These are phyloP conservation scores for Aspergillus persii DNA, from an alignment of 2,329 filamentous ascomycete genomes.

Conservation along the genomic window DNA sequence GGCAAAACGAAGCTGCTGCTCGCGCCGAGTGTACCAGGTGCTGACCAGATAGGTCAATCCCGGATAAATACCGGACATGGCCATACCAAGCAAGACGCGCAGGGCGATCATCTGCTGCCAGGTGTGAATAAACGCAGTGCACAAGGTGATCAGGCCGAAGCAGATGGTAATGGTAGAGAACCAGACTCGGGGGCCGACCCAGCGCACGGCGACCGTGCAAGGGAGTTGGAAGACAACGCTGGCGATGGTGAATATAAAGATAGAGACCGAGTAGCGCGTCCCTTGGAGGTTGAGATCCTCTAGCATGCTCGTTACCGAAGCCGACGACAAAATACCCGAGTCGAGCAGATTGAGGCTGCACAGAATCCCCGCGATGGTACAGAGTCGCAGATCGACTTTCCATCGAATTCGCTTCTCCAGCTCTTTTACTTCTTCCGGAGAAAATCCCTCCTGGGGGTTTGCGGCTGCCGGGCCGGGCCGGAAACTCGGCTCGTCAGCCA, in stretches of 20 bases:
- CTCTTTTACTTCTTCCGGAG: conserved; percentile 17
- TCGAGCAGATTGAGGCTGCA: conserved; percentile 69
- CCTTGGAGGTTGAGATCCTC: conserved; percentile 62
- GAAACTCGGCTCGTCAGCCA: neutral
- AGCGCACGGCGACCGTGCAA: conserved; percentile 64
- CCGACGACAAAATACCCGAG: conserved; percentile 67
- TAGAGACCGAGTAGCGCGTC: conserved; percentile 66
- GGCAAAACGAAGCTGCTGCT: conserved; percentile 66
- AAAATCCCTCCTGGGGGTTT: conserved; percentile 10
- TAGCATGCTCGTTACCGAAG: conserved; percentile 67
- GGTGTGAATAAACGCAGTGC: conserved; percentile 64
- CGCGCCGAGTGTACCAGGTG: conserved; percentile 61
- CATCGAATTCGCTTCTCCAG: conserved; percentile 53
- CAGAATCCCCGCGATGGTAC: conserved; percentile 68
- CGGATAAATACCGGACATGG: conserved; percentile 52
- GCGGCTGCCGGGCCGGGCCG: neutral
- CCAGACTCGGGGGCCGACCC: conserved; percentile 63
- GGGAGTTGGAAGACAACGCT: conserved; percentile 68
- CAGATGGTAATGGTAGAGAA: conserved; percentile 59
- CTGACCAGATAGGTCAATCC: conserved; percentile 49
- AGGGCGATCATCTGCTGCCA: conserved; percentile 70
- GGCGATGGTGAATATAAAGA: conserved; percentile 71
- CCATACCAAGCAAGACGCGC: conserved; percentile 63
- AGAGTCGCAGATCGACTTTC: conserved; percentile 67
- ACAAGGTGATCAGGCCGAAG: conserved; percentile 65